A percentile compares a stretch with the other conserved stretches of the same genome.
Evolutionary conservation across 805 yeast genomes (phyloP).

Genomic region (Candida manassasensis): DNA sequence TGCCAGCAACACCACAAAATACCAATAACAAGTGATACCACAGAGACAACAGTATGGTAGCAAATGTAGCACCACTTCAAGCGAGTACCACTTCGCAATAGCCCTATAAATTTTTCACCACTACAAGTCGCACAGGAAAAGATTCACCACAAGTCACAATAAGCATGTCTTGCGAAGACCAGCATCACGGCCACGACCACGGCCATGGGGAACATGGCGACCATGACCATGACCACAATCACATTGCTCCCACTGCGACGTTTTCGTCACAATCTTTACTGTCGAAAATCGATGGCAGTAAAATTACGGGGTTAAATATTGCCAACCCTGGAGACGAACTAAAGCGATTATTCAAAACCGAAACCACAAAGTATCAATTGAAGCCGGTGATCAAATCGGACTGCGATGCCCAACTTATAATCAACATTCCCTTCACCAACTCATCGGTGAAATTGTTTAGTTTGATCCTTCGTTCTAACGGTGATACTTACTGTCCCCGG

Average conservation of each 20-base stretch:
- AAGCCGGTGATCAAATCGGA: slow-evolving; percentile 56
- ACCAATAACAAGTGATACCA: too few relatives aligned
- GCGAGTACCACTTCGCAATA: too few relatives aligned
- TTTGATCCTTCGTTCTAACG: slow-evolving; percentile 61
- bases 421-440: slow-evolving; percentile 71
- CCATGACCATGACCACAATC: slow-evolving; percentile 32
- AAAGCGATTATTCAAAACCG: slow-evolving; percentile 48
- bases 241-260: slow-evolving; percentile 67
- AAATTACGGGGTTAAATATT: slow-evolving; percentile 61
- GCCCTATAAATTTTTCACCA: too few relatives aligned
- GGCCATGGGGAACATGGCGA: slow-evolving; percentile 22
- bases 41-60: too few relatives aligned
- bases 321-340: slow-evolving; percentile 48
- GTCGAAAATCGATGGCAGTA: slow-evolving; percentile 53
- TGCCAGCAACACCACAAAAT: too few relatives aligned
- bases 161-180: slow-evolving; percentile 27
- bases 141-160: too few relatives aligned
- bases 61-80: too few relatives aligned
- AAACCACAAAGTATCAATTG: slow-evolving; percentile 45
- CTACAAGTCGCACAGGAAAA: too few relatives aligned
- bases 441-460: slow-evolving; percentile 73
- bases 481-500: slow-evolving; percentile 62
- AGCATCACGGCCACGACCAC: slow-evolving; percentile 26
- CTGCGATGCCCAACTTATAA: slow-evolving; percentile 73
- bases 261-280: slow-evolving; percentile 62